Base-by-base conservation (phyloP, 768 basidiomycete genomes). In the Pleurotus tuoliensis region DNA sequence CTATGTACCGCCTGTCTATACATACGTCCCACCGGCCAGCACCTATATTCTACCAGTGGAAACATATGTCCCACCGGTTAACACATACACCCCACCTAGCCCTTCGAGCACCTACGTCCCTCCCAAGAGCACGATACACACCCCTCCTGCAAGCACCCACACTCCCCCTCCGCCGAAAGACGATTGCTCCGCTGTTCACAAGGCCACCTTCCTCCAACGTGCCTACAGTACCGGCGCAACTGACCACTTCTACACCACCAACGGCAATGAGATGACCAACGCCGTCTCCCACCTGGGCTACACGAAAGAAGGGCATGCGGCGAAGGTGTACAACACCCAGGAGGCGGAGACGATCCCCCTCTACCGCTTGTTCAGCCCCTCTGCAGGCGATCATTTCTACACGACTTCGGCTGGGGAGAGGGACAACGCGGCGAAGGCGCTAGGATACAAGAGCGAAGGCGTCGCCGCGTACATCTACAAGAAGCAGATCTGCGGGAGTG, bases 271-370 rank as follows among this genome's bases (percentile, higher is more conserved):
- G 22, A 45, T 55, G 45, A 27, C 54, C 43, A 55, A 55, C 12
- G 54, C 54, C 22, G 27, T 45, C 27, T 16, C 54, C 24, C 30
- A 45, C 15, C 37, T 53, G 4, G 41, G 20, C 16, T 55, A 55
- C 16, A 6, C 8, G 13, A 45, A 34, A 24, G 54, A 55, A 30
- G 18, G n/a, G 0, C 41, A 45, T 11, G 54, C 54, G 5, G 41
- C 43, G 4, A 45, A 47, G 16, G 51, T 59, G 48, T 61, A 45
- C 40, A 15, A 51, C 39, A 43, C 18, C 20, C 15, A 46, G 44
- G 56, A 54, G 39, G 39, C 48, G 40, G 46, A 24, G 9, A 62
- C 56, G 20, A 55, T 55, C 24, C 54, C 54, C 20, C 45, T 55
- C 54, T 55, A 45, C 12, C 54, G 54, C 13, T 20, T 55, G 12